These are phyloP conservation scores for Cinnamomum chago DNA, from an alignment of 164 flowering plant species.

Conservation along the genomic window DNA sequence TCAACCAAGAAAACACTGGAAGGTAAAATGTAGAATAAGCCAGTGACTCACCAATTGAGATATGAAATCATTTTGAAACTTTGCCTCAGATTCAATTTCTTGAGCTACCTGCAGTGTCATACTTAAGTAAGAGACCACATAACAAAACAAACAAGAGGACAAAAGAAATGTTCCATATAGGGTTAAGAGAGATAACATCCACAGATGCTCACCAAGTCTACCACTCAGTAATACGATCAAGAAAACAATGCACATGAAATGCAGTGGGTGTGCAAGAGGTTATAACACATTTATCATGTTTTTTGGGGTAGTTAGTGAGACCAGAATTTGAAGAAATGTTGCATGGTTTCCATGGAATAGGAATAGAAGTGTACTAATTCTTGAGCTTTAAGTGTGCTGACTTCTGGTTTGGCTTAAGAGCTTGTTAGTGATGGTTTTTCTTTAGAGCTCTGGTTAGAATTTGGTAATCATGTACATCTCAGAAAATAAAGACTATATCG, in stretches of 20 bases:
- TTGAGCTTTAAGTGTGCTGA: no score
- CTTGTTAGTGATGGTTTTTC: no score
- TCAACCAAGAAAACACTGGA: not conserved
- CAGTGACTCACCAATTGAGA: slow-evolving; percentile 31
- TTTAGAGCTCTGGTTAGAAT: no score
- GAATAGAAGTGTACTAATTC: no score
- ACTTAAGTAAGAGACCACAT: slow-evolving; percentile 8
- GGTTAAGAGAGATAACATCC: not conserved
- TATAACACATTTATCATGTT: no score
- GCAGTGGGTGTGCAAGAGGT: not conserved
- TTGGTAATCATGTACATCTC: no score
- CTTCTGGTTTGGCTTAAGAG: no score
- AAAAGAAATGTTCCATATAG: not conserved
- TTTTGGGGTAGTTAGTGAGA: no score
- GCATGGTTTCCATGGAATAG: no score
- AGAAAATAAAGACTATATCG: no score
- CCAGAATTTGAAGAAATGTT: no score
- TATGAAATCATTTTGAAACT: slow-evolving; percentile 41
- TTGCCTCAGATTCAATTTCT: slow-evolving; percentile 52
- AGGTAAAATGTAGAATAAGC: not conserved
- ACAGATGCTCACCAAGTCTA: not conserved
- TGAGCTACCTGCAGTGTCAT: slow-evolving; percentile 45
- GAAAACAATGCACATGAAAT: not conserved
- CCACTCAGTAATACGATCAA: no score
- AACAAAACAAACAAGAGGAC: not conserved